Evolutionary conservation across 257 asterid species (phyloP).

Genomic region (Rehmannia glutinosa): DNA sequence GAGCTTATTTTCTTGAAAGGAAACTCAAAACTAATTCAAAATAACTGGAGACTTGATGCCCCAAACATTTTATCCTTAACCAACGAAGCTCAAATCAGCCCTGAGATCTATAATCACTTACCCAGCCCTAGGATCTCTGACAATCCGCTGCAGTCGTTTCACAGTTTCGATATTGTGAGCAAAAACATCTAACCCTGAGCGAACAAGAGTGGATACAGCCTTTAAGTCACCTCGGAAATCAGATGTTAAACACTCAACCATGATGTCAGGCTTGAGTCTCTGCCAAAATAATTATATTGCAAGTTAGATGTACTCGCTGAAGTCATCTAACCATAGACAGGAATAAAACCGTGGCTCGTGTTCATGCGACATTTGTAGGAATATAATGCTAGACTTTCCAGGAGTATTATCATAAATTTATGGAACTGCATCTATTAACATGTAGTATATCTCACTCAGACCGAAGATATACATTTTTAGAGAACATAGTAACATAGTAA

Average conservation of each 20-base stretch:
- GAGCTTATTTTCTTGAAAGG: conserved; percentile 5
- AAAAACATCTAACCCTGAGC: conserved; percentile 92
- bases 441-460: conserved; percentile 3
- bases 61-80: too few species aligned
- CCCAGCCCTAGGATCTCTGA: conserved; percentile 99
- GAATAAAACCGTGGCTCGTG: neutral
- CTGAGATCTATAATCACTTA: too few species aligned
- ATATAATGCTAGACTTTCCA: neutral
- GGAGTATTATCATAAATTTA: neutral
- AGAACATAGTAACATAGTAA: neutral
- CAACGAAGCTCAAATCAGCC: too few species aligned
- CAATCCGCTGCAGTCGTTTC: conserved; percentile 82
- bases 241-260: conserved; percentile 95
- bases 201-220: conserved; percentile 72
- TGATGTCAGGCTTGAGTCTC: conserved; percentile 81
- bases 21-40: neutral
- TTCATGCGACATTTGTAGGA: conserved; percentile 1
- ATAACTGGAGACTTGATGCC: too few species aligned
- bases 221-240: conserved; percentile 91
- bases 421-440: conserved; percentile 1
- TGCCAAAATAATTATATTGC: conserved; percentile 30
- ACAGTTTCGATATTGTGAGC: conserved; percentile 96
- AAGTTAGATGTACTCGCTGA: conserved; percentile 22
- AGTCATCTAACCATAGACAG: conserved; percentile 5
- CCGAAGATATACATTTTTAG: neutral